A percentile compares a stretch with the other conserved stretches of the same genome.
phyloP scores from a whole-genome alignment of 371 early-diverging fungal species.

The Rhizopus delemar region DNA sequence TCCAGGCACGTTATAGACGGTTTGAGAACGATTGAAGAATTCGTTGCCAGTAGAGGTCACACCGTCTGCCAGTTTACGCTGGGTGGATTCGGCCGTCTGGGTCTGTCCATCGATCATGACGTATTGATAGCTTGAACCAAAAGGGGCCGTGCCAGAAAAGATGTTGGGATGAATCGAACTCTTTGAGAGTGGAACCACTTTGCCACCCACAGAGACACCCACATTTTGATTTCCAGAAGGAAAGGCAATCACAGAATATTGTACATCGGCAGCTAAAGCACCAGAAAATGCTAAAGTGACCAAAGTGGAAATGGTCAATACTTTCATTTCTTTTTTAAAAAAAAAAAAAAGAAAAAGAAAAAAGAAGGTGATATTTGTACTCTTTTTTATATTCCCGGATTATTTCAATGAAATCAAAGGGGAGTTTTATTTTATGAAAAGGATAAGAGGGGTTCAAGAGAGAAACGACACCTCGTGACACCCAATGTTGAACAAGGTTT shows the following conservation, averaged over 20 bases:
- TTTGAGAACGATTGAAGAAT: slow-evolving; percentile 51
- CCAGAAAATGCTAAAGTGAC: slow-evolving; percentile 14
- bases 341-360: slow-evolving; percentile 3
- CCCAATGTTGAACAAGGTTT: too few relatives aligned
- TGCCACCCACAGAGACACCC: slow-evolving; percentile 37
- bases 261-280: slow-evolving; percentile 33
- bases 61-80: slow-evolving; percentile 40
- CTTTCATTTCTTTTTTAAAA: slow-evolving; percentile 16
- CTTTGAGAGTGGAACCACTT: slow-evolving; percentile 26
- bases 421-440: background rate
- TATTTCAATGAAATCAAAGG: too few relatives aligned
- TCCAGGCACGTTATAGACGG: slow-evolving; percentile 43
- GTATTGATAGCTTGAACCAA: slow-evolving; percentile 38
- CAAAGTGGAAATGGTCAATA: slow-evolving; percentile 16
- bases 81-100: slow-evolving; percentile 26
- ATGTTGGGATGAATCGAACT: slow-evolving; percentile 33
- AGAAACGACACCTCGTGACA: background rate
- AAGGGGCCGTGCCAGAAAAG: slow-evolving; percentile 42
- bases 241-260: slow-evolving; percentile 47
- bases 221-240: slow-evolving; percentile 33
- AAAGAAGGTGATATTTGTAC: slow-evolving; percentile 3
- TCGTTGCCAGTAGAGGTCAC: slow-evolving; percentile 53
- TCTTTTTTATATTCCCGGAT: too few relatives aligned
- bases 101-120: slow-evolving; percentile 23
- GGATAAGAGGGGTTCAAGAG: background rate